These are phyloP conservation scores for Penicillium nucicola DNA, from an alignment of 495 filamentous ascomycete genomes.

Conservation along the genomic window DNA sequence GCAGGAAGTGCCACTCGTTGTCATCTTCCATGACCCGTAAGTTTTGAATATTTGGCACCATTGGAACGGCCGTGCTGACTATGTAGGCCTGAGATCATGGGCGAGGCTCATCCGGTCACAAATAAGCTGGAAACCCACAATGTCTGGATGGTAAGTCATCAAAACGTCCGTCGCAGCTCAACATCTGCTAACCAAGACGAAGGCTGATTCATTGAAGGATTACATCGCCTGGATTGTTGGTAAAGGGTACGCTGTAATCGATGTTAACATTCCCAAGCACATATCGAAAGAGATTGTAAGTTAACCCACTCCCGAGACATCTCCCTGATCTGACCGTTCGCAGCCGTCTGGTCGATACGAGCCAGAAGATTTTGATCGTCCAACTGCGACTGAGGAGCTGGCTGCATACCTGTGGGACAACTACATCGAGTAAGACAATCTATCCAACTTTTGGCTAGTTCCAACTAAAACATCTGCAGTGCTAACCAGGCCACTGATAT, in stretches of 20 bases:
- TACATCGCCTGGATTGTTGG: constrained; percentile 80
- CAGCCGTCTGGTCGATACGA: constrained; percentile 34
- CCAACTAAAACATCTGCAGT: constrained; percentile 26
- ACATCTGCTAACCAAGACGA: constrained; percentile 38
- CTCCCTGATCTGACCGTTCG: constrained; percentile 21
- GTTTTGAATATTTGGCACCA: constrained; percentile 19
- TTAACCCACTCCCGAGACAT: not conserved
- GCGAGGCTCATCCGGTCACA: constrained; percentile 62
- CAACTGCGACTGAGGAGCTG: constrained; percentile 64
- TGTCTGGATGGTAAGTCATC: constrained; percentile 72
- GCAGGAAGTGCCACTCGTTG: constrained; percentile 54
- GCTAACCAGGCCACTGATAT: constrained; percentile 65
- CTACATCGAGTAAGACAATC: constrained; percentile 67
- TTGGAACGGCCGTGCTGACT: not conserved
- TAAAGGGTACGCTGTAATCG: constrained; percentile 75
- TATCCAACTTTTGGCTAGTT: not conserved
- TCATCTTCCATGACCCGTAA: constrained; percentile 83
- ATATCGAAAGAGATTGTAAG: constrained; percentile 45
- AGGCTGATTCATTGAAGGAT: constrained; percentile 73
- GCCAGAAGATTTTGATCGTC: constrained; percentile 40
- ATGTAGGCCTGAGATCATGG: constrained; percentile 66
- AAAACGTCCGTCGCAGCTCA: constrained; percentile 1
- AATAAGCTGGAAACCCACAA: constrained; percentile 78
- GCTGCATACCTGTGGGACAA: constrained; percentile 95
- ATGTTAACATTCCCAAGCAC: constrained; percentile 82